A percentile compares a stretch with the other conserved stretches of the same genome.
Conservation (phyloP, 2,329 filamentous ascomycete genomes). For the Monosporascus cannonballus region DNA sequence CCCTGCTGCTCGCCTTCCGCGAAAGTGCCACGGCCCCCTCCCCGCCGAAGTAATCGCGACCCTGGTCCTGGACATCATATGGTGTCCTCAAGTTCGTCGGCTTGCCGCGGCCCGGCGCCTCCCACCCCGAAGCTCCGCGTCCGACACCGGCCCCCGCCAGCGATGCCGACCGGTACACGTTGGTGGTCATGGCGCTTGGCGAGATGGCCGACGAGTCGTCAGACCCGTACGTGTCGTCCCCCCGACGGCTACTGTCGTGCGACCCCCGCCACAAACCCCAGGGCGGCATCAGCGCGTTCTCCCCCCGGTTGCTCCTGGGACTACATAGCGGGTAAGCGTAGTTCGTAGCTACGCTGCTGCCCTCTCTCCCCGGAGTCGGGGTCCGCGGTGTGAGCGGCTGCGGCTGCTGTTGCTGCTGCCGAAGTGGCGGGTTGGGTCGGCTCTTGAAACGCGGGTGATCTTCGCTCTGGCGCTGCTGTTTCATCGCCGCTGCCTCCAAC, state of each 20-base stretch:
- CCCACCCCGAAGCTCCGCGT: background rate
- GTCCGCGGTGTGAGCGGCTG: background rate
- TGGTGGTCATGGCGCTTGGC: constrained; percentile 4
- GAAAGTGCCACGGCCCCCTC: background rate
- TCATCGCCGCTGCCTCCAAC: background rate
- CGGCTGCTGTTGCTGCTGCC: background rate
- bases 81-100: background rate
- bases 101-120: background rate
- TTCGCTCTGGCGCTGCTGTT: background rate
- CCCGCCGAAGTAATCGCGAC: background rate
- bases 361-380: background rate
- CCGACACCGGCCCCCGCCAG: background rate
- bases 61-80: background rate
- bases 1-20: background rate
- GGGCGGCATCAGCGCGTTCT: background rate
- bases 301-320: constrained; percentile 3
- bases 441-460: background rate
- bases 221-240: background rate
- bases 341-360: background rate
- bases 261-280: background rate
- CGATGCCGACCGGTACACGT: constrained; percentile 1
- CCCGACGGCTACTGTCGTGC: background rate
- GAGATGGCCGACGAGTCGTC: constrained; percentile 1
- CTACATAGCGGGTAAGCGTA: constrained; percentile 8
- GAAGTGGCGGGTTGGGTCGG: background rate